Evolutionary conservation across 1,284 basidiomycete species (phyloP), one percentile per base, ranked within the genome.

Genomic region (Ganoderma sp.): DNA sequence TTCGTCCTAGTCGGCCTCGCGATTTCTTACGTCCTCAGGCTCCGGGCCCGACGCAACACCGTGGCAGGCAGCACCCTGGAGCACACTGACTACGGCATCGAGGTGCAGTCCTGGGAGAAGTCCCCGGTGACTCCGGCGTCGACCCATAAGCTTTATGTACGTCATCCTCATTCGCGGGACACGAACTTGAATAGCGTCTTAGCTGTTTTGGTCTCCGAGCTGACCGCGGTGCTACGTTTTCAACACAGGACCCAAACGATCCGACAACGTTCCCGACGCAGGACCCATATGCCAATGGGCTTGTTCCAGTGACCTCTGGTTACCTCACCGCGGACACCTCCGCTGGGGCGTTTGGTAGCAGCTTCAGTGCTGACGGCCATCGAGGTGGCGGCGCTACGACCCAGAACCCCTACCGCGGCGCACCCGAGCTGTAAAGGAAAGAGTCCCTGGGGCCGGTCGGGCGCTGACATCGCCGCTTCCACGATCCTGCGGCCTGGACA

Each of bases 251-350:
- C 50, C 71, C 71, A 7, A 67, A 72, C 41, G 69, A 72, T 48
- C 69, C 71, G 57, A 72, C 57, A 19, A 70, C 71, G 1, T 72
- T 72, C 69, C 69, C 71, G 45, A 17, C 48, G 9, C 22, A 43
- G 17, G 67, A 43, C 8, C 58, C 58, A 2, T 50, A 57, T 25
- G 22, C 61, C 7, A 22, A n/a, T 12, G 63, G 58, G 57, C 54
- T 67, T n/a, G 34, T 59, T 14, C 61, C 61, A 1, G 59, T 64
- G 25, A 41, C 45, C 3, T 25, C n/a, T 3, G 39, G 57, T 2
- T 61, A 67, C 28, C 45, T 48, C 9, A 50, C 70, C 10, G 28
- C 56, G 3, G 22, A 57, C 7, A 5, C 43, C 2, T n/a, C 50
- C 8, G 19, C 41, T n/a, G 37, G 43, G 5, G 32, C 17, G 6